Conservation (phyloP, 176 grass and related monocot species). For the Rhynchospora tenuis region DNA sequence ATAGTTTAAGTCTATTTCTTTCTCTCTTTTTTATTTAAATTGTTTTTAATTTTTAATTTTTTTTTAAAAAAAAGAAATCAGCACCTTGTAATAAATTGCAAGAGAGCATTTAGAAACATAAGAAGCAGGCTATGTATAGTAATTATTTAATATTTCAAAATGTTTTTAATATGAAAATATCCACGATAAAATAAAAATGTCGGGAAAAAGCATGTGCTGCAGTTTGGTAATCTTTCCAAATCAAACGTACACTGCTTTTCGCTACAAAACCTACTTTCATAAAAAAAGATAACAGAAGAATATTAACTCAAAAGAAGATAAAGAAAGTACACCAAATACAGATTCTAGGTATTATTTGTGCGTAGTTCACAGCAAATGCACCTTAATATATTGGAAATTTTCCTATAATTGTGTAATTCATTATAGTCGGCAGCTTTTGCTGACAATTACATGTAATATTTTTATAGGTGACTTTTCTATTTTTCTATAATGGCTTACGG, state of each 20-base stretch:
- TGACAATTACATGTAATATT: not conserved
- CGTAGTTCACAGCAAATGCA: not conserved
- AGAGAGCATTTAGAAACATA: too few relatives aligned
- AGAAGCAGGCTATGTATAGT: too few relatives aligned
- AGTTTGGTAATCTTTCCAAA: not conserved
- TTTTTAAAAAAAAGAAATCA: too few relatives aligned
- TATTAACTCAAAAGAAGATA: not conserved
- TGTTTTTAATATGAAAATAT: too few relatives aligned
- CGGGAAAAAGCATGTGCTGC: too few relatives aligned
- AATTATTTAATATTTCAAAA: too few relatives aligned
- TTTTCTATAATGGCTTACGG: too few relatives aligned
- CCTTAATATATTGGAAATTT: not conserved
- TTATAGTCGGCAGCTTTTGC: not conserved
- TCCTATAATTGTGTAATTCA: not conserved
- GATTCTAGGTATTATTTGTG: not conserved
- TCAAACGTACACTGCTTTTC: not conserved
- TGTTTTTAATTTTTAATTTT: too few relatives aligned
- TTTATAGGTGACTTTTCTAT: not conserved
- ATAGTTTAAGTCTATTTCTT: too few relatives aligned
- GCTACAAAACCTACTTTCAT: not conserved
- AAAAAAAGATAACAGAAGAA: not conserved
- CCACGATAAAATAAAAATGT: too few relatives aligned
- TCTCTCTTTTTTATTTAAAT: too few relatives aligned
- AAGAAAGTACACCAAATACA: constrained; percentile 1
- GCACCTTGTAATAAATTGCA: too few relatives aligned